Conservation (phyloP, 2,329 filamentous ascomycete genomes). For the Colletotrichum noveboracense region DNA sequence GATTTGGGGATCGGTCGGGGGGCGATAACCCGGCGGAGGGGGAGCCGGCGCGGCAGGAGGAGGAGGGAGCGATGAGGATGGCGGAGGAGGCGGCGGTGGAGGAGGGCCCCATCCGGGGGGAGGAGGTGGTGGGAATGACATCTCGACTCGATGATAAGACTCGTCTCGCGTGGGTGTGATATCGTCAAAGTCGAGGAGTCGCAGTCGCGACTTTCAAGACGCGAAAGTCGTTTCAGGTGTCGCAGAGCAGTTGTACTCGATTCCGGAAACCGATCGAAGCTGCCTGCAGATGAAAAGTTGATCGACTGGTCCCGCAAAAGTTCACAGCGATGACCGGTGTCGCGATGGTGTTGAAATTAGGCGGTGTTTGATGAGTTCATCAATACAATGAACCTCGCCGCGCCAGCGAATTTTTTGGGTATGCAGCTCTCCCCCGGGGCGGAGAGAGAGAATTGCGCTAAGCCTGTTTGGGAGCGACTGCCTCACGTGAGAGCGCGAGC, state of each 20-base stretch:
- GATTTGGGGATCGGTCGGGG: constrained; percentile 79
- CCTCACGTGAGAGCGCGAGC: constrained; percentile 13
- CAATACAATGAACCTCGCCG: constrained; percentile 9
- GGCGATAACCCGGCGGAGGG: constrained; percentile 85
- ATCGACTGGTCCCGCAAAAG: constrained; percentile 21
- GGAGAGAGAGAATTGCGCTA: not conserved
- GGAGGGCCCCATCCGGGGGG: constrained; percentile 62
- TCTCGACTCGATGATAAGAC: constrained; percentile 32
- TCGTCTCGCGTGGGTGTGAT: constrained; percentile 7
- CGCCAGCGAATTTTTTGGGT: constrained; percentile 21
- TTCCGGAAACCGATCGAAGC: not conserved
- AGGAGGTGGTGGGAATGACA: constrained; percentile 62
- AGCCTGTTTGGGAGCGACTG: not conserved
- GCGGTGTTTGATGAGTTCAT: constrained; percentile 13
- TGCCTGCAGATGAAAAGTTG: not conserved
- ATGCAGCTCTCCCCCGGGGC: constrained; percentile 5
- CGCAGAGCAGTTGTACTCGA: constrained; percentile 18
- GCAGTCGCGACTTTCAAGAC: constrained; percentile 22
- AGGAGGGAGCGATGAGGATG: constrained; percentile 60
- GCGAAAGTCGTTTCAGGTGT: constrained; percentile 6
- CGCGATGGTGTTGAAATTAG: constrained; percentile 9
- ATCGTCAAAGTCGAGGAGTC: constrained; percentile 20
- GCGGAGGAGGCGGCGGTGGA: constrained; percentile 56
- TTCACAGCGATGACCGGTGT: constrained; percentile 25
- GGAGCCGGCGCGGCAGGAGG: constrained; percentile 68